Evolutionary conservation across 2,329 filamentous ascomycete species (phyloP).

Genomic region (Acrocalymma vagum): DNA sequence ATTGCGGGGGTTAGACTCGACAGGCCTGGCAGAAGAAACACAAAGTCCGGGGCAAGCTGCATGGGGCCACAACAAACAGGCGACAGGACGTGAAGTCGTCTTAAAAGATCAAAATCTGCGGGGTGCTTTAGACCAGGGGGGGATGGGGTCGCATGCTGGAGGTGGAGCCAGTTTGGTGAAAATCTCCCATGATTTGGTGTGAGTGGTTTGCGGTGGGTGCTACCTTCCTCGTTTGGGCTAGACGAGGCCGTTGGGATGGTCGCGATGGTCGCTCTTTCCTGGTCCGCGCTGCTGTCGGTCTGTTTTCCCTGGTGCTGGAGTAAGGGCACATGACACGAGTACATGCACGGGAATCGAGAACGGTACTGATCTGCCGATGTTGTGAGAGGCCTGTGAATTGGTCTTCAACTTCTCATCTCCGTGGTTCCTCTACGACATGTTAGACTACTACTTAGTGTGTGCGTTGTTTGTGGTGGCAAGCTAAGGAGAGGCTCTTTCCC

Average conservation of each 20-base stretch:
- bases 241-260: background rate
- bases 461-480: too few relatives aligned
- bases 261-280: background rate
- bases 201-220: slow-evolving; percentile 17
- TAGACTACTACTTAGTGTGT: too few relatives aligned
- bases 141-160: slow-evolving; percentile 25
- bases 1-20: too few relatives aligned
- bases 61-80: slow-evolving; percentile 16
- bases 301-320: slow-evolving; percentile 1
- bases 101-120: slow-evolving; percentile 35
- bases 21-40: background rate
- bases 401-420: too few relatives aligned
- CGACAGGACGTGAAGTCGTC: slow-evolving; percentile 21
- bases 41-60: slow-evolving; percentile 18
- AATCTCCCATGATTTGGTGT: slow-evolving; percentile 10
- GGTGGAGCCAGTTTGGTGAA: slow-evolving; percentile 23
- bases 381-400: too few relatives aligned
- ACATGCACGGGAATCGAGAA: too few relatives aligned
- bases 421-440: too few relatives aligned
- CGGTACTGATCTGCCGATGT: too few relatives aligned
- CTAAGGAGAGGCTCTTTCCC: too few relatives aligned
- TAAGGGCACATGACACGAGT: too few relatives aligned
- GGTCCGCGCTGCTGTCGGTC: slow-evolving; percentile 2
- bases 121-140: slow-evolving; percentile 26
- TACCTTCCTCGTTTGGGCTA: slow-evolving; percentile 22